Evolutionary conservation across 129 eudicot genomes (phyloP), one percentile per base, ranked within the genome.

Genomic region (Centaurea solstitialis): DNA sequence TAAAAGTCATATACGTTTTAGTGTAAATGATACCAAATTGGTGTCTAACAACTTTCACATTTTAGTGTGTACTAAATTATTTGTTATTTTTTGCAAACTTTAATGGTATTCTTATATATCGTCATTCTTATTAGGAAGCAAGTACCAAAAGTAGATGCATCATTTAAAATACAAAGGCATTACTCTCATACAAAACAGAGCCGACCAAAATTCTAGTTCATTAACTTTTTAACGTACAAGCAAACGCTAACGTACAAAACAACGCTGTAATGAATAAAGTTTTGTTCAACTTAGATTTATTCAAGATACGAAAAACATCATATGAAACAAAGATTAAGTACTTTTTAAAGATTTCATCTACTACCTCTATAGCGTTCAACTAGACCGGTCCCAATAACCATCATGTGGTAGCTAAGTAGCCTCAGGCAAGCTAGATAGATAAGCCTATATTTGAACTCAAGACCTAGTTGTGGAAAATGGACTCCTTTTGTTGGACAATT

Each of bases 131-230:
- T 68, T 28, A 47, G 47, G 75, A 26, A 41, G 30, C 67, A 45
- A 68, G 82, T 78, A 68, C 69, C 10, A 68, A 21, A 5, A 78
- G 76, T 78, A 78, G 68, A 69, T 78, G 67, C 68, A 45, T 45
- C 68, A 47, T 78, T 78, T 69, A 78, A 68, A 53, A 78, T n/a
- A 18, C 12, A 33, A 70, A 30, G 70, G 12, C 70, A 69, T 69
- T 70, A 68, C 57, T 79, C 18, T 20, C 76, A 28, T 68, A 68
- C 81, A 68, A 78, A 68, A 68, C 28, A 35, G 45, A 78, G 82
- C 82, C 82, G 82, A 78, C 75, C 70, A 69, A 79, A 79, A 35
- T 79, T 79, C 76, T 12, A 33, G 68, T 68, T 68, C 47, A 47
- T 12, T 70, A 69, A 59, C 70, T 47, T 50, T 50, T 18, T 1